These are phyloP conservation scores for Cercospora sp. DNA, from an alignment of 2,329 filamentous ascomycete species.

Conservation along the genomic window DNA sequence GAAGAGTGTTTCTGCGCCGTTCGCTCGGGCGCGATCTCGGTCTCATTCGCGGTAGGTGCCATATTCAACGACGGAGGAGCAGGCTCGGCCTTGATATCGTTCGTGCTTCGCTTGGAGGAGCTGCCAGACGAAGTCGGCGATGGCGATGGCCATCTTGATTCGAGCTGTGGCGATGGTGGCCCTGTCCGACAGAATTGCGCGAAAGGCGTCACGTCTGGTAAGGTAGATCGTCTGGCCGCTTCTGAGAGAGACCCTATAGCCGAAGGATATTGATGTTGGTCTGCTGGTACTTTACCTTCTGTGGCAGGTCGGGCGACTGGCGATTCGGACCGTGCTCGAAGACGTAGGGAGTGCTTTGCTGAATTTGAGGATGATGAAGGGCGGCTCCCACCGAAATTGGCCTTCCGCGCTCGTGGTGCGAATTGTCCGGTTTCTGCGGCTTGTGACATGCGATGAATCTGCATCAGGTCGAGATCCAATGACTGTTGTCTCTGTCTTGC, in stretches of 20 bases:
- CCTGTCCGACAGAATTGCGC: conserved; percentile 36
- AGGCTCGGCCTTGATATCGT: neutral
- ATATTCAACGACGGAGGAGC: neutral
- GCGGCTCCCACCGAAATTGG: conserved; percentile 20
- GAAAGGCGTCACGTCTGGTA: conserved; percentile 38
- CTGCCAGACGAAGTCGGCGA: conserved; percentile 7
- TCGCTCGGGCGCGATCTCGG: neutral
- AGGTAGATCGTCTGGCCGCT: conserved; percentile 31
- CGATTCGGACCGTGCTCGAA: conserved; percentile 9
- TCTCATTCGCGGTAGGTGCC: neutral
- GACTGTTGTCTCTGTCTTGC: conserved; percentile 27
- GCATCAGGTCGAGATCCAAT: conserved; percentile 42
- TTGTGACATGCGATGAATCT: conserved; percentile 51
- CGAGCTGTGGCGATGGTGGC: conserved; percentile 26
- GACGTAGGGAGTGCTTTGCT: neutral
- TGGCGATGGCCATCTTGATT: conserved; percentile 3
- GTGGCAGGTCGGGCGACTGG: neutral
- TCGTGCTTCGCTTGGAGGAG: conserved; percentile 3
- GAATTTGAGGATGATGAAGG: neutral
- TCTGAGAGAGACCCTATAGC: conserved; percentile 32
- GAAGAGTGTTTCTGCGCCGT: neutral
- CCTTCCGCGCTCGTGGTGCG: conserved; percentile 29
- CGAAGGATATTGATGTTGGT: neutral
- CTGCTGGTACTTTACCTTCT: too few species aligned
- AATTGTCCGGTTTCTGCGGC: conserved; percentile 54